Evolutionary conservation across 306 rosid species (phyloP).

Genomic region (Dryas drummondii): DNA sequence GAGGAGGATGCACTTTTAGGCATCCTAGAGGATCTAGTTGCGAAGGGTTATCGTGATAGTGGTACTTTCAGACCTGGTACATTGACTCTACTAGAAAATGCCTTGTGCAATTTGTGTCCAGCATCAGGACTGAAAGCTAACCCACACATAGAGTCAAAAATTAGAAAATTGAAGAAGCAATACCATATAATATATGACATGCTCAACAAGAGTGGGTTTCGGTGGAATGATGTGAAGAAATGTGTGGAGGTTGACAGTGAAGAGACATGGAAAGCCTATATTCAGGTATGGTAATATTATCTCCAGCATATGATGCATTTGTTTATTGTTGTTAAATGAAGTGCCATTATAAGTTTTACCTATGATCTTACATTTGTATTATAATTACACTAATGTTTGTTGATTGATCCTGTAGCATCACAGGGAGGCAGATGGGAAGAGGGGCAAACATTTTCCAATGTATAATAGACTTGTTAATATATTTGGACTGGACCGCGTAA

Average conservation of each 20-base stretch:
- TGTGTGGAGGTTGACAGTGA: slow-evolving; percentile 15
- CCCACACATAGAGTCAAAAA: slow-evolving; percentile 20
- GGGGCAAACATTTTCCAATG: slow-evolving; percentile 13
- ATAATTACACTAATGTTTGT: background rate
- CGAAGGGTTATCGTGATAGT: background rate
- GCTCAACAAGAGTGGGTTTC: slow-evolving; percentile 11
- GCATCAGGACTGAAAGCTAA: slow-evolving; percentile 8
- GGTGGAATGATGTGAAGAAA: slow-evolving; percentile 17
- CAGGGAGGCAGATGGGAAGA: slow-evolving; percentile 12
- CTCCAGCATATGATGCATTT: background rate
- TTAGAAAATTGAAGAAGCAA: background rate
- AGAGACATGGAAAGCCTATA: slow-evolving; percentile 15
- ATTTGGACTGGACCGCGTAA: background rate
- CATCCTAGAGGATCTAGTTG: slow-evolving; percentile 4
- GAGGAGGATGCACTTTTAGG: slow-evolving; percentile 16
- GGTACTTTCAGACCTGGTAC: slow-evolving; percentile 11
- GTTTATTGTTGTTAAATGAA: background rate
- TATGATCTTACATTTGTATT: background rate
- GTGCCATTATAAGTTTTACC: background rate
- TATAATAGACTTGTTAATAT: slow-evolving; percentile 5
- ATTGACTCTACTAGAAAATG: slow-evolving; percentile 4
- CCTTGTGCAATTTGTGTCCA: background rate
- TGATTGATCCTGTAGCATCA: slow-evolving; percentile 6
- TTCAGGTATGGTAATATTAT: slow-evolving; percentile 5
- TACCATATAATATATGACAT: slow-evolving; percentile 13